Conservation (phyloP, 352 stramenopile species). For the Poterioochromonas sp. region DNA sequence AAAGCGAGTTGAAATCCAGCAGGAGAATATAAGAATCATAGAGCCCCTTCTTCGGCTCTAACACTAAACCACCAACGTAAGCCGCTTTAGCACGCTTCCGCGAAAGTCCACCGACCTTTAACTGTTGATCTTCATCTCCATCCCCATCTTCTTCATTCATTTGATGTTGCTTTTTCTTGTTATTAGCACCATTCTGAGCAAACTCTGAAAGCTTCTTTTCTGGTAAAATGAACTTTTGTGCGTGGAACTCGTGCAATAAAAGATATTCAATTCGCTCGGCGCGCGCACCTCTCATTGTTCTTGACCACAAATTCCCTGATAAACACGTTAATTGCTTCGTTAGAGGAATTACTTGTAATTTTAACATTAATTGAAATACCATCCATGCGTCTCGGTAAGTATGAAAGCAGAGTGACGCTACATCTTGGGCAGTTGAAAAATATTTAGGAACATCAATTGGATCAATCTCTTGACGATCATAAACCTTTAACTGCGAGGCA, state of each 20-base stretch:
- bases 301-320: conserved; percentile 93
- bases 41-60: conserved; percentile 97
- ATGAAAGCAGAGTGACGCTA: conserved; percentile 83
- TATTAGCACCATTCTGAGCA: conserved; percentile 58
- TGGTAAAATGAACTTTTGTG: conserved; percentile 91
- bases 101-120: conserved; percentile 37
- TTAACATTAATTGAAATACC: conserved; percentile 90
- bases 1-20: conserved; percentile 99
- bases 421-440: conserved; percentile 63
- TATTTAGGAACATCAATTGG: conserved; percentile 88
- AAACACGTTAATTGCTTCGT: conserved; percentile 97
- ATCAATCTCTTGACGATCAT: conserved; percentile 65
- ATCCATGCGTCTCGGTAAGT: conserved; percentile 91
- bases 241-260: conserved; percentile 97
- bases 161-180: conserved; percentile 41
- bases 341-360: conserved; percentile 93
- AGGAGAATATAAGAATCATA: conserved; percentile 99
- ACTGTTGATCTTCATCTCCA: conserved; percentile 34
- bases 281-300: conserved; percentile 91
- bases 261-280: conserved; percentile 98
- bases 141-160: conserved; percentile 42
- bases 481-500: conserved; percentile 70
- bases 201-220: conserved; percentile 51
- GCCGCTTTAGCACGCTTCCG: conserved; percentile 61
- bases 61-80: conserved; percentile 97